phyloP scores from a whole-genome alignment of 306 rosid genomes.

The Calophaca sinica region DNA sequence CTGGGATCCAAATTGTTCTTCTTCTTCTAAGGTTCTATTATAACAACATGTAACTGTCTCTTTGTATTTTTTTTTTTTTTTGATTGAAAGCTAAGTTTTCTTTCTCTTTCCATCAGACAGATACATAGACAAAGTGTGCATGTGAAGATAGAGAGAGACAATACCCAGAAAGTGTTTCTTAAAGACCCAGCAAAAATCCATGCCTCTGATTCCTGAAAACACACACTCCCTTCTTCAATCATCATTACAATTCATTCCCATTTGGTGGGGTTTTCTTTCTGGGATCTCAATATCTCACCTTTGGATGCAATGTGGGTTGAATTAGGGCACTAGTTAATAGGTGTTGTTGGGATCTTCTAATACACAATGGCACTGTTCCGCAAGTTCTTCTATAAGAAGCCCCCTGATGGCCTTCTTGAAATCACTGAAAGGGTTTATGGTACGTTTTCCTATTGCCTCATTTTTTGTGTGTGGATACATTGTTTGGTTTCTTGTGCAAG shows the following conservation, averaged over 20 bases:
- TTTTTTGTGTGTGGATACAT: background rate
- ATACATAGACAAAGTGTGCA: slow-evolving; percentile 50
- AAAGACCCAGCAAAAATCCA: slow-evolving; percentile 73
- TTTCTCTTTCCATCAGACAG: slow-evolving; percentile 43
- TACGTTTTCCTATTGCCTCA: slow-evolving; percentile 54
- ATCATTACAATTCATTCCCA: slow-evolving; percentile 46
- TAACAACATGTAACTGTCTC: slow-evolving; percentile 38
- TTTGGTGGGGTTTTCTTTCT: slow-evolving; percentile 47
- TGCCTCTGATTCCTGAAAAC: slow-evolving; percentile 63
- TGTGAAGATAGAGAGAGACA: slow-evolving; percentile 56
- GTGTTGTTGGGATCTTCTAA: slow-evolving; percentile 60
- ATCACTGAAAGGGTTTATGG: slow-evolving; percentile 97
- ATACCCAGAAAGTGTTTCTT: slow-evolving; percentile 60
- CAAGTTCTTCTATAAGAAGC: slow-evolving; percentile 93
- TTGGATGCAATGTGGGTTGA: slow-evolving; percentile 54
- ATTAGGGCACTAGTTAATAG: slow-evolving; percentile 45
- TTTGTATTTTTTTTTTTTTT: slow-evolving; percentile 43
- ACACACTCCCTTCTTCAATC: slow-evolving; percentile 61
- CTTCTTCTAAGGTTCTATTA: slow-evolving; percentile 31
- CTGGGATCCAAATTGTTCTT: slow-evolving; percentile 51
- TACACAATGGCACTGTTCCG: slow-evolving; percentile 86
- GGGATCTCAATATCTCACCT: slow-evolving; percentile 50
- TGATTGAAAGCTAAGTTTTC: slow-evolving; percentile 89
- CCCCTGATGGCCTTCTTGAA: slow-evolving; percentile 96
- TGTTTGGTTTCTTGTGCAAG: slow-evolving; percentile 25